phyloP scores from a whole-genome alignment of 257 asterid genomes.

The Salvia rosmarinus region DNA sequence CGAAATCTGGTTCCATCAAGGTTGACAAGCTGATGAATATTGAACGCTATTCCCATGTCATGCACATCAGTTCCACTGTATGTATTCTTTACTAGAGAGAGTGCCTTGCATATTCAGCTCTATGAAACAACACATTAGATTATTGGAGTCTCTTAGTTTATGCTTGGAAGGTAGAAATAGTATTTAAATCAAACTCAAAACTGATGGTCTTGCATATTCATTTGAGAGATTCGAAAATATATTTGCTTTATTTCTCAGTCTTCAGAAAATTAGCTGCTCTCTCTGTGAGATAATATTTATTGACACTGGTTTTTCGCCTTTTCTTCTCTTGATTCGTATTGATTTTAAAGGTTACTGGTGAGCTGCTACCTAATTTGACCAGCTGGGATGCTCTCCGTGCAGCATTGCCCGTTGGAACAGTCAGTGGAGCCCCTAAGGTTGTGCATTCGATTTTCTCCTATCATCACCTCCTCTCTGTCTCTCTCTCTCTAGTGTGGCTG shows the following conservation, averaged over 20 bases:
- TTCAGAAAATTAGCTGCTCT: slow-evolving; percentile 5
- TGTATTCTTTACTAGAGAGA: slow-evolving; percentile 36
- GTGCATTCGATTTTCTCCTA: slow-evolving; percentile 32
- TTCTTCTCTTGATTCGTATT: slow-evolving; percentile 17
- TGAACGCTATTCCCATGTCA: slow-evolving; percentile 99
- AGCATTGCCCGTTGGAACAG: slow-evolving; percentile 98
- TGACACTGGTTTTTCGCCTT: neutral
- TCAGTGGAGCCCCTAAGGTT: slow-evolving; percentile 99
- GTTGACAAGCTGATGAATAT: slow-evolving; percentile 92
- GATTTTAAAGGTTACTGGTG: slow-evolving; percentile 80
- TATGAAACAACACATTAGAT: slow-evolving; percentile 17
- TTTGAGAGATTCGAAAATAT: neutral
- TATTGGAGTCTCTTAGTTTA: slow-evolving; percentile 6
- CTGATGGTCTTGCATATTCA: slow-evolving; percentile 1
- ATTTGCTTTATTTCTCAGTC: neutral
- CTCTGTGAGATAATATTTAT: neutral
- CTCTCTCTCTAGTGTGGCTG: neutral
- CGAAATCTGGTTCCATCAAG: slow-evolving; percentile 88
- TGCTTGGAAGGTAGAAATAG: slow-evolving; percentile 15
- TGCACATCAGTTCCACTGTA: slow-evolving; percentile 99
- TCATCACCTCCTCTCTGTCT: neutral
- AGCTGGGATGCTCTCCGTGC: slow-evolving; percentile 98
- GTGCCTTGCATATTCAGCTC: slow-evolving; percentile 6
- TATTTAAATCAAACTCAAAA: neutral
- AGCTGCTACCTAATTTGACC: slow-evolving; percentile 66